Evolutionary conservation across 306 rosid genomes (phyloP).

Genomic region (Hippophae gyantsensis): DNA sequence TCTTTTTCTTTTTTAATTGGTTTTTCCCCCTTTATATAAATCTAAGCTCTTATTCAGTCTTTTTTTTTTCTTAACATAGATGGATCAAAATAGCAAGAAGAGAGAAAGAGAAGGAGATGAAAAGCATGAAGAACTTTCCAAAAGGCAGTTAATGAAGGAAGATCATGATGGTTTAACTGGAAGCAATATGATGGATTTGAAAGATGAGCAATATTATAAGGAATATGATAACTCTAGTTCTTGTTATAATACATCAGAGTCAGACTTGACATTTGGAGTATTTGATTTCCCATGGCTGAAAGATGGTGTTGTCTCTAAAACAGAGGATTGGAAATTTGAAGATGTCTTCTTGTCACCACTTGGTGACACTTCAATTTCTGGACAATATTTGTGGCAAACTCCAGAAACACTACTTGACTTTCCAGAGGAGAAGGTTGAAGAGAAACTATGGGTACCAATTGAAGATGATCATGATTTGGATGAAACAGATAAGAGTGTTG

Average conservation of each 20-base stretch:
- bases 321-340: constrained; percentile 49
- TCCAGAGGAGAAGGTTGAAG: constrained; percentile 28
- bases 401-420: constrained; percentile 25
- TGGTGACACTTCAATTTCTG: constrained; percentile 18
- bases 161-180: background rate
- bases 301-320: constrained; percentile 57
- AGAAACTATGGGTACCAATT: constrained; percentile 16
- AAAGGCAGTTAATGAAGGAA: constrained; percentile 35
- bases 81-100: constrained; percentile 37
- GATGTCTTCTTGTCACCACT: constrained; percentile 47
- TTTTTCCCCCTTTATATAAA: too few species aligned
- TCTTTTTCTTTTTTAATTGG: too few species aligned
- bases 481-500: constrained; percentile 29
- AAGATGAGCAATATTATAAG: background rate
- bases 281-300: constrained; percentile 95
- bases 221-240: background rate
- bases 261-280: constrained; percentile 36
- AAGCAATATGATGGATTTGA: background rate
- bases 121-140: constrained; percentile 11
- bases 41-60: too few species aligned
- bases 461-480: constrained; percentile 35
- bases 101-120: constrained; percentile 41
- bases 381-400: constrained; percentile 22
- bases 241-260: constrained; percentile 10
- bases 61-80: background rate